Base-by-base conservation (phyloP, 371 early-diverging fungal genomes). In the Scutellospora calospora region DNA sequence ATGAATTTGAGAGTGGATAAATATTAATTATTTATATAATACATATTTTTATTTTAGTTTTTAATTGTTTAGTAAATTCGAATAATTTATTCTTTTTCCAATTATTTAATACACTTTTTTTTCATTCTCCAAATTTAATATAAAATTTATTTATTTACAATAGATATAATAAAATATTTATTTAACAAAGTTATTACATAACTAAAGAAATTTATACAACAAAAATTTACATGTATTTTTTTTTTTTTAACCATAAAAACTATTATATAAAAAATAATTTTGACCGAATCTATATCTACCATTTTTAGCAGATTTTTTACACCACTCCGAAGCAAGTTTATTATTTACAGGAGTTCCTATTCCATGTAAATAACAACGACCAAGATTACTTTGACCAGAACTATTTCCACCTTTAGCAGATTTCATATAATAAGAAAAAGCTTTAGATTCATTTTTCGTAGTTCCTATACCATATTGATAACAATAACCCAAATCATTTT, bases 281-380 rank as follows among this genome's bases (percentile, higher is more conserved):
- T 60, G 62, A 29, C 62, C 62, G 14, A 60, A 27, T 27, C 14
- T 18, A 9, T 45, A 45, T 27, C 27, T 27, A 9, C 27, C 66
- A 29, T 9, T 65, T 33, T 65, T 65, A 65, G 38, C 31, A 20
- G 66, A 29, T 65, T 65, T 16, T n/a, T 33, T 14, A 65, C 49
- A 71, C 49, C 72, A 71, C 16, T 71, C 45, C n/a, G 45, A 45
- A 25, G 72, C 72, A 12, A 16, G 6, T 4, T 20, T 41, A 5
- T 31, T 27, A 71, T 71, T 25, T 49, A 27, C 45, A 31, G 16
- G 4, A 45, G 49, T 71, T 3, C 72, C 72, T 25, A 71, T 49
- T 14, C 72, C 72, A 18, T 49, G 9, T 49, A 22, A 38, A 71
- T 71, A 71, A 49, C 52, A 71, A 27, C 27, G 22, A 22, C 72